Base-by-base conservation (phyloP, 495 filamentous ascomycete genomes). In the Neurospora sp. region DNA sequence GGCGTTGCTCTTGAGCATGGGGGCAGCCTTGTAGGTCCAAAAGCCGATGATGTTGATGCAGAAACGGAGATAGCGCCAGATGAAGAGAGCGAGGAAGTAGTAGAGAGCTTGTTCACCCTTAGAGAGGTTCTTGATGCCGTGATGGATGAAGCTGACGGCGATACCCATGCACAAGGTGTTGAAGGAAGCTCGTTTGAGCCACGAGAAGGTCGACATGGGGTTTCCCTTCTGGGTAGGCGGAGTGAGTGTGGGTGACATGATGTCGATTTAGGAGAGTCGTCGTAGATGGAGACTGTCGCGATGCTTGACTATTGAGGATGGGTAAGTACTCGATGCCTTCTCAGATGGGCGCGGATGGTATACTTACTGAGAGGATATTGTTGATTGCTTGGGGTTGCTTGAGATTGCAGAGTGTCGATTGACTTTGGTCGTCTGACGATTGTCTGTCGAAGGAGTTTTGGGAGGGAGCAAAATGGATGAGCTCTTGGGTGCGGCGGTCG, bases 61-160 rank as follows among this genome's bases (percentile, higher is more conserved):
- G 39, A 88, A 77, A 39, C 86, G 86, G 10, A 85, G 41, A 71
- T 87, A 88, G 0, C 86, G 81, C 73, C 81, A 77, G 27, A 38
- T n/a, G 40, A 79, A 78, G 35, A 80, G 75, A 1, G 39, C 39
- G 9, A 76, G 41, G 44, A 81, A 80, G 59, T 70, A 75, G 72
- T 74, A 76, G 35, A 77, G 72, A 37, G 14, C 7, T 5, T 66
- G 14, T 66, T 66, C 54, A 66, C 54, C 27, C 23, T 66, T 66
- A 12, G 54, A 66, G 12, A 66, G 54, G 27, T 10, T 18, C 54
- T 66, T 66, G 54, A 66, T 66, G 27, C 23, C 23, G 3, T 3
- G 3, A 5, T 66, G 54, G 54, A 66, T 66, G 14, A 66, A 31
- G 27, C 54, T 16, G 31, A 66, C 54, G 27, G 35, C 14, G 27